Conservation (phyloP, 1,139 yeast species). For the Pichia sp. region DNA sequence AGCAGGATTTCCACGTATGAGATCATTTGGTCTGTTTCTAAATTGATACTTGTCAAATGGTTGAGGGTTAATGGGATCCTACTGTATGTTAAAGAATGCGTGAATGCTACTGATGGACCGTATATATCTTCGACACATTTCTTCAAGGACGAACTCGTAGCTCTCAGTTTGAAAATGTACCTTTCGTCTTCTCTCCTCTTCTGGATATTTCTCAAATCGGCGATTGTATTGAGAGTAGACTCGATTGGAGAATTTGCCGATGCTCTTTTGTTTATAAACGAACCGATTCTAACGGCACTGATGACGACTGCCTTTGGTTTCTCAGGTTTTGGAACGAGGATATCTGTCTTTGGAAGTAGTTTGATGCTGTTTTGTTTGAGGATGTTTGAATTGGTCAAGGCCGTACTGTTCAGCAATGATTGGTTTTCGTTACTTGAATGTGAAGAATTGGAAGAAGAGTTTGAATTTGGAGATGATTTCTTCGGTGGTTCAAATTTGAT, state of each 20-base stretch:
- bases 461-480: constrained; percentile 7
- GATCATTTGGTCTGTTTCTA: constrained; percentile 30
- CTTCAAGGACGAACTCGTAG: constrained; percentile 16
- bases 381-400: too few species aligned
- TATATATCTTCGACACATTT: constrained; percentile 26
- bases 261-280: constrained; percentile 13
- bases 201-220: constrained; percentile 21
- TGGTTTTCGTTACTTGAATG: too few species aligned
- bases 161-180: constrained; percentile 22
- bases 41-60: constrained; percentile 22
- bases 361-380: not conserved
- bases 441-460: not conserved
- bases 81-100: constrained; percentile 28
- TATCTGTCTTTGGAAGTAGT: not conserved
- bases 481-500: constrained; percentile 9
- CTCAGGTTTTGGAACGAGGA: constrained; percentile 9
- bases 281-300: constrained; percentile 23
- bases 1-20: constrained; percentile 28
- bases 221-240: constrained; percentile 13
- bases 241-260: not conserved
- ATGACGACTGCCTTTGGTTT: constrained; percentile 8
- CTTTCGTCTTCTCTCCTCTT: constrained; percentile 24
- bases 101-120: constrained; percentile 11
- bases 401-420: not conserved
- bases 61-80: constrained; percentile 27